Percentiles rank a stretch among this genome's conserved stretches.
phyloP scores from a whole-genome alignment of 2,329 filamentous ascomycete species.

The Trichoderma sp. region DNA sequence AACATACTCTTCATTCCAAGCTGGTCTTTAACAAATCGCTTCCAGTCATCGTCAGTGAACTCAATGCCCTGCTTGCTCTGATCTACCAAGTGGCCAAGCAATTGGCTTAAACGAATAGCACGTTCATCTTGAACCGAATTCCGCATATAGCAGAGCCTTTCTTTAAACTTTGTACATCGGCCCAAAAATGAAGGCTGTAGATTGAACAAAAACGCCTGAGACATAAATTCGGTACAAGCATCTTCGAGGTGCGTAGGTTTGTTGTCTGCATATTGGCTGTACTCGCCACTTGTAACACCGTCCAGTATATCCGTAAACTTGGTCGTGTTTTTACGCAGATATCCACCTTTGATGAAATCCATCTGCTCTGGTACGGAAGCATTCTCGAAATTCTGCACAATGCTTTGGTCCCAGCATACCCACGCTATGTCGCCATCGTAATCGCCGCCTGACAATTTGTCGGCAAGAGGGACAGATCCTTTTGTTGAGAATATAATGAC shows the following conservation, averaged over 20 bases:
- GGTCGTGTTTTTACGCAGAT: constrained; percentile 51
- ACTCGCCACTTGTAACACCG: background rate
- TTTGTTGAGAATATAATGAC: constrained; percentile 74
- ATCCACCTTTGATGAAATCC: constrained; percentile 49
- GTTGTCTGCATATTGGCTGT: constrained; percentile 27
- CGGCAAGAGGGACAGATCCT: constrained; percentile 64
- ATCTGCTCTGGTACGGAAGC: constrained; percentile 41
- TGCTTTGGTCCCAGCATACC: constrained; percentile 70
- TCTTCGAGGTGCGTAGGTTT: constrained; percentile 30
- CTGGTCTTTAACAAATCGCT: constrained; percentile 36
- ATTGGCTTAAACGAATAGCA: constrained; percentile 52
- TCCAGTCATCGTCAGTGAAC: constrained; percentile 49
- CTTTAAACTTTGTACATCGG: constrained; percentile 63
- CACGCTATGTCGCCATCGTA: constrained; percentile 81
- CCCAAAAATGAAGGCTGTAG: constrained; percentile 61
- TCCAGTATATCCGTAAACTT: constrained; percentile 49
- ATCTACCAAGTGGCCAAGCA: constrained; percentile 59
- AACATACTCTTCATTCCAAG: constrained; percentile 28
- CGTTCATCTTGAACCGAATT: constrained; percentile 49
- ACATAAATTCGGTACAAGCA: constrained; percentile 49
- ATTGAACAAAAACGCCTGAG: constrained; percentile 59
- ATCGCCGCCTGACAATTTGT: constrained; percentile 74
- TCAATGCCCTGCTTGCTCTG: constrained; percentile 56
- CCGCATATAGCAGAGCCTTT: constrained; percentile 61
- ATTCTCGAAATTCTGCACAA: constrained; percentile 69